These are phyloP conservation scores for Stagonosporopsis tanaceti DNA, from an alignment of 2,329 filamentous ascomycete species.

Conservation along the genomic window DNA sequence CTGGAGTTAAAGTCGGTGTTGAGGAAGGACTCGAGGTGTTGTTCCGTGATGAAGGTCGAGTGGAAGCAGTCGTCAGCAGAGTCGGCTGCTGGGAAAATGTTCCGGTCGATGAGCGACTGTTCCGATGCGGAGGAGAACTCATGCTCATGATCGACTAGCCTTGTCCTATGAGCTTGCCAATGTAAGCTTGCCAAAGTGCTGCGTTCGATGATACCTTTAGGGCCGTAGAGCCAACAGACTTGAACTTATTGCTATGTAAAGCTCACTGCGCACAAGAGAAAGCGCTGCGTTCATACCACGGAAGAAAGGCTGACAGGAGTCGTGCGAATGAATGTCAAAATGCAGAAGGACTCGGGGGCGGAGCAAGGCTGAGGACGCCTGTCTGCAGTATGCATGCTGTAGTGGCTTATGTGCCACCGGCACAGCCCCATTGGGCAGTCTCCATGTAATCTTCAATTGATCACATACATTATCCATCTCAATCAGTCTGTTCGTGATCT, in stretches of 20 bases:
- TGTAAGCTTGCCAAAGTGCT: not conserved
- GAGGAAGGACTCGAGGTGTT: constrained; percentile 18
- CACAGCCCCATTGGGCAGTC: not conserved
- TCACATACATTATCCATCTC: not conserved
- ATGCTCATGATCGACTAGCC: not conserved
- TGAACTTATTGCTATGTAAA: not conserved
- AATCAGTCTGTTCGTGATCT: not conserved
- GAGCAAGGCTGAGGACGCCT: constrained; percentile 21
- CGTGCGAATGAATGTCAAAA: not conserved
- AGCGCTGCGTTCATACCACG: not conserved
- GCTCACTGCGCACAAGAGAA: not conserved
- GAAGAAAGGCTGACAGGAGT: not conserved
- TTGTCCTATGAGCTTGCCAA: not conserved
- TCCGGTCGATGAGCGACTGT: constrained; percentile 23
- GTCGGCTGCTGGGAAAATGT: constrained; percentile 26
- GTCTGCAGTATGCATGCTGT: not conserved
- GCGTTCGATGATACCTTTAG: not conserved
- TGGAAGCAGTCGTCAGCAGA: constrained; percentile 1
- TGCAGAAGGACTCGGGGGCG: constrained; percentile 8
- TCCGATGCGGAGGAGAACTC: constrained; percentile 6
- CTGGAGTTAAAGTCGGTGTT: not conserved
- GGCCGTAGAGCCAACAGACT: not conserved
- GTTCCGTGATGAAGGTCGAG: not conserved
- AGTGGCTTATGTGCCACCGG: not conserved
- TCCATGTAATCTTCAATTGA: not conserved